Evolutionary conservation across 2,329 filamentous ascomycete genomes (phyloP), one percentile per base, ranked within the genome.

Genomic region (Nothomitra cinnamomea): DNA sequence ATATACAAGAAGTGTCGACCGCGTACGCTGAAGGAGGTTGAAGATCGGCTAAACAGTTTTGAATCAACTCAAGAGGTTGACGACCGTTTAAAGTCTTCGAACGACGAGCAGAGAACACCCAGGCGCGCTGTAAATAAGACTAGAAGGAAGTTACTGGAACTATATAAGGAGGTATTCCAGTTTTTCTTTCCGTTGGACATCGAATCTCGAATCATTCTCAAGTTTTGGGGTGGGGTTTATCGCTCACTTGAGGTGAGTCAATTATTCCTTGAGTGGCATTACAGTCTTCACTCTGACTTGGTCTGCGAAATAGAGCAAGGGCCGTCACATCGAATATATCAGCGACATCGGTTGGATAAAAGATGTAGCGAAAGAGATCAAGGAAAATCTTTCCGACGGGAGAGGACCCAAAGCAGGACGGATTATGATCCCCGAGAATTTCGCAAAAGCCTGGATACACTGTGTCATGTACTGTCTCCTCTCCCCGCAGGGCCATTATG

Each of bases 141-240:
- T 28, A 54, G 25, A 1, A 57, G 70, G 7, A 69, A 69, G 32
- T 58, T 73, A 0, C 67, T 70, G 53, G 72, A 72, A 54, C 64
- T 63, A 28, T 66, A 66, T 1, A 67, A 72, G 36, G 56, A 61
- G 1, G 35, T 72, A 0, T 72, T 71, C 56, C 60, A 61, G 6
- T 67, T 73, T 38, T 75, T 73, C 54, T 60, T 74, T 6, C 70
- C 72, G 0, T 38, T 58, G 0, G 55, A 60, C 1, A 65, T 66
- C 21, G 58, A 66, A 7, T 66, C 65, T 0, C 65, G 69, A 0
- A 73, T 69, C 2, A 62, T 63, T 1, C 55, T 56, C 3, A 72
- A 70, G 53, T 73, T 66, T 53, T 74, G 71, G 72, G 72, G 70
- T 1, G 67, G 70, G n/a, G 40, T 70, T 0, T 60, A 60, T 54